Evolutionary conservation across 441 rosid species (phyloP).

Genomic region (Populus hybrid): DNA sequence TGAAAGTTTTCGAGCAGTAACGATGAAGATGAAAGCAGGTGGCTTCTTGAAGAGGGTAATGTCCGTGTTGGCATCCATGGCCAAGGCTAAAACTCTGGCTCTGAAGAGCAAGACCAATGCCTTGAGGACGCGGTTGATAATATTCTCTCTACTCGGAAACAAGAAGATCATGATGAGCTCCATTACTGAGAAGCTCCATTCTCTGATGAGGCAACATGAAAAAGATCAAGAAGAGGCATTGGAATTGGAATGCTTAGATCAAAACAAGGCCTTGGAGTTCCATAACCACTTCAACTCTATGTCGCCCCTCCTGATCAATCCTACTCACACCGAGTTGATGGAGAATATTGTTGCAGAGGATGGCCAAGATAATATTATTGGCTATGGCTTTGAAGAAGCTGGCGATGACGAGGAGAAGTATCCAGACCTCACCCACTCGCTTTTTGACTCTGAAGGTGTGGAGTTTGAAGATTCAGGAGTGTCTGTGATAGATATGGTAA

Average conservation of each 20-base stretch:
- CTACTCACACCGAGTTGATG: constrained; percentile 7
- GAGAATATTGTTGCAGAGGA: constrained; percentile 6
- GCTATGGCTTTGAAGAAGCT: not conserved
- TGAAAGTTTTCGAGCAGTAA: not conserved
- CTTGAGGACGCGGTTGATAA: constrained; percentile 54
- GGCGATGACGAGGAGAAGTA: constrained; percentile 30
- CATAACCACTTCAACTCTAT: constrained; percentile 14
- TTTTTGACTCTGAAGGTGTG: constrained; percentile 29
- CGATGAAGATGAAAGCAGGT: constrained; percentile 58
- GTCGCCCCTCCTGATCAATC: constrained; percentile 29
- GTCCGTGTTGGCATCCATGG: constrained; percentile 34
- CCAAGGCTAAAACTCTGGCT: constrained; percentile 51
- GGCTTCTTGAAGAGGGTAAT: constrained; percentile 50
- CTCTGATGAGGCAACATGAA: constrained; percentile 22
- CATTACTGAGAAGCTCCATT: constrained; percentile 56
- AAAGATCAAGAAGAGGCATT: constrained; percentile 11
- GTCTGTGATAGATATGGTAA: constrained; percentile 73
- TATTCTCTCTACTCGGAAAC: constrained; percentile 63
- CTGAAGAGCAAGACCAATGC: constrained; percentile 57
- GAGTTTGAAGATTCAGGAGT: constrained; percentile 45
- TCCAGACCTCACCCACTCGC: constrained; percentile 53
- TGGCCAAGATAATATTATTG: not conserved
- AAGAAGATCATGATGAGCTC: constrained; percentile 52
- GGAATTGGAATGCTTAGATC: constrained; percentile 13
- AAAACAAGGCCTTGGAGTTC: constrained; percentile 29